These are phyloP conservation scores for Lenzites betulinus DNA, from an alignment of 768 basidiomycete genomes.

Conservation along the genomic window DNA sequence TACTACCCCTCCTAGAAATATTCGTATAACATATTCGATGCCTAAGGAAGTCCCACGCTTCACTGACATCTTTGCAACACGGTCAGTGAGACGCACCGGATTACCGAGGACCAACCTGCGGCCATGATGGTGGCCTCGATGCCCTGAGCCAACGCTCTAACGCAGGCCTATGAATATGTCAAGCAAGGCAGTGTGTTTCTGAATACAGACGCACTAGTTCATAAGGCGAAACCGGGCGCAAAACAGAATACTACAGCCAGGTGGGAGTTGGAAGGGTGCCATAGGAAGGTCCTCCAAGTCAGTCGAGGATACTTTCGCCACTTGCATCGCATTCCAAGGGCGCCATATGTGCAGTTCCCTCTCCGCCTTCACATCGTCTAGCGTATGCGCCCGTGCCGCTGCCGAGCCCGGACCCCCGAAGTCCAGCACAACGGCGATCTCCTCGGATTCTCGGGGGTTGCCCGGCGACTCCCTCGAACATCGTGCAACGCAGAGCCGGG, in stretches of 20 bases:
- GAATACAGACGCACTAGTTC: not conserved
- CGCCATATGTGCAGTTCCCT: conserved; percentile 47
- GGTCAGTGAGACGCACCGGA: too few relatives aligned
- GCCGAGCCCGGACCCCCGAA: conserved; percentile 15
- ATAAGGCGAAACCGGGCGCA: conserved; percentile 22
- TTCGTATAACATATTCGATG: too few relatives aligned
- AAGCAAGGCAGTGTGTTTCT: not conserved
- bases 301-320: not conserved
- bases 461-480: conserved; percentile 12
- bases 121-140: too few relatives aligned
- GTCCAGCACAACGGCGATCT: conserved; percentile 18
- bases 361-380: conserved; percentile 43
- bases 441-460: conserved; percentile 1
- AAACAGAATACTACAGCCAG: conserved; percentile 14
- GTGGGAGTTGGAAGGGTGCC: not conserved
- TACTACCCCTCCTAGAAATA: too few relatives aligned
- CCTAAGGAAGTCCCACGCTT: too few relatives aligned
- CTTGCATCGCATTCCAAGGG: conserved; percentile 41
- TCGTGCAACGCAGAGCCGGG: conserved; percentile 18
- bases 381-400: conserved; percentile 16
- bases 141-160: not conserved
- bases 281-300: not conserved
- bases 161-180: not conserved
- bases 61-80: too few relatives aligned
- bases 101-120: too few relatives aligned